A percentile compares a stretch with the other conserved stretches of the same genome.
phyloP scores from a whole-genome alignment of 768 basidiomycete species.

The Mrakia gelida region DNA sequence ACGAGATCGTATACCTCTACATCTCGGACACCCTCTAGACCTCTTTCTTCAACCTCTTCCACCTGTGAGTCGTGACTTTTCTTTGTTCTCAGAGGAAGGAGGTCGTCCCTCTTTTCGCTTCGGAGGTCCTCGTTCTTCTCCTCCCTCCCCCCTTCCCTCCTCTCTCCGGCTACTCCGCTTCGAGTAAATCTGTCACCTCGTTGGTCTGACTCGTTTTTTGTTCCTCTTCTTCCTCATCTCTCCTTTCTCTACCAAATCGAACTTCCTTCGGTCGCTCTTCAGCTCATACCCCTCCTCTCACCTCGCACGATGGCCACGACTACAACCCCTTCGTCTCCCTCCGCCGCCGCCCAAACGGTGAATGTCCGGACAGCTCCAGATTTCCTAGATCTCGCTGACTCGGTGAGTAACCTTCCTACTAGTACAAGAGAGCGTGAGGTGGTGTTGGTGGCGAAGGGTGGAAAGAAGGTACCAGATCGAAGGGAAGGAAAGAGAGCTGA shows the following conservation, averaged over 20 bases:
- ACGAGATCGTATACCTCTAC: not conserved
- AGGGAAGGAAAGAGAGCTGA: conserved; percentile 28
- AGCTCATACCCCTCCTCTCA: not conserved
- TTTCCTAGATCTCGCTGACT: conserved; percentile 89
- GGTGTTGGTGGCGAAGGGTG: conserved; percentile 10
- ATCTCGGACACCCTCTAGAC: not conserved
- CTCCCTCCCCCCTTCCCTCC: not conserved
- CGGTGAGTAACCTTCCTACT: conserved; percentile 54
- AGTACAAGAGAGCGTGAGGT: not conserved
- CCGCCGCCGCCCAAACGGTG: conserved; percentile 6
- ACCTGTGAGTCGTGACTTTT: not conserved
- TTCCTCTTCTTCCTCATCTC: not conserved
- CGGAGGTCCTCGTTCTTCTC: not conserved
- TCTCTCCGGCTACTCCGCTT: not conserved
- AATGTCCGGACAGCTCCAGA: conserved; percentile 64
- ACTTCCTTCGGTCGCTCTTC: not conserved
- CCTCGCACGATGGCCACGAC: conserved; percentile 28
- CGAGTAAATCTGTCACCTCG: too few relatives aligned
- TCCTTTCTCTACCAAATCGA: not conserved
- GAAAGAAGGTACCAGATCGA: not conserved
- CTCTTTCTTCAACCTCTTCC: not conserved
- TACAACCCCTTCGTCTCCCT: conserved; percentile 31
- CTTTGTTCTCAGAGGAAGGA: not conserved
- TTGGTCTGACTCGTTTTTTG: not conserved
- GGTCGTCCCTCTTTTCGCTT: not conserved